Percentiles rank a stretch among this genome's conserved stretches.
Evolutionary conservation across 495 filamentous ascomycete species (phyloP).

Genomic region (Neurospora sp.): DNA sequence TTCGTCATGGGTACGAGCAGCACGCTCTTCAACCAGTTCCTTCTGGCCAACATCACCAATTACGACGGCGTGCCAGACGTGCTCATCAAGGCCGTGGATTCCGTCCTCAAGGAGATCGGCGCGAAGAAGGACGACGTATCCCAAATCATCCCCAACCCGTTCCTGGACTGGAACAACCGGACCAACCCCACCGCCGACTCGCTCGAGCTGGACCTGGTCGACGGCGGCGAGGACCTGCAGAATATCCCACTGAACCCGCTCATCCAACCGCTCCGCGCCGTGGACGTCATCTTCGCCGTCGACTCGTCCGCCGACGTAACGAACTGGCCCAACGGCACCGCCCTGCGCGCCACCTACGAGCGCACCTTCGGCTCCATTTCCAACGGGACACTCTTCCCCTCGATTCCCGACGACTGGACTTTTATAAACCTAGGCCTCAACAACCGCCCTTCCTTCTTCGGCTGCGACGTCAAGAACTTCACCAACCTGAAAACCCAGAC

Average conservation of each 20-base stretch:
- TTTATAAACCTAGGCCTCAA: slow-evolving; percentile 85
- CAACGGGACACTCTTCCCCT: slow-evolving; percentile 79
- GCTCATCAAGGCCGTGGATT: slow-evolving; percentile 39
- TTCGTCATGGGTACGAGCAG: slow-evolving; percentile 89
- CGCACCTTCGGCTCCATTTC: slow-evolving; percentile 54
- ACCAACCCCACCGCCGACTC: slow-evolving; percentile 50
- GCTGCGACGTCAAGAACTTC: slow-evolving; percentile 66
- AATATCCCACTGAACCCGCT: slow-evolving; percentile 83
- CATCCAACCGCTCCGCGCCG: slow-evolving; percentile 63
- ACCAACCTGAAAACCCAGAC: slow-evolving; percentile 22
- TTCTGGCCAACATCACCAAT: slow-evolving; percentile 46
- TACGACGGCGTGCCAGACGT: slow-evolving; percentile 39
- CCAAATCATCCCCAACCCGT: slow-evolving; percentile 75
- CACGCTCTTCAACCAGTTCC: slow-evolving; percentile 71
- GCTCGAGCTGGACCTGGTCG: slow-evolving; percentile 61
- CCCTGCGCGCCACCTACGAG: slow-evolving; percentile 73
- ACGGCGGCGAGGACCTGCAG: slow-evolving; percentile 79
- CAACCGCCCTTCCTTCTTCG: slow-evolving; percentile 83
- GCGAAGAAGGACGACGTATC: slow-evolving; percentile 65
- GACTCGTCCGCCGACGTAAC: slow-evolving; percentile 76
- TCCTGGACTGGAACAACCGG: slow-evolving; percentile 56
- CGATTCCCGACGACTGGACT: slow-evolving; percentile 71
- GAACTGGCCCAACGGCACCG: slow-evolving; percentile 80
- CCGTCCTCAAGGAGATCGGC: slow-evolving; percentile 46
- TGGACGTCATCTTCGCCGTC: slow-evolving; percentile 89